phyloP scores from a whole-genome alignment of 2,329 filamentous ascomycete genomes.

The Myotisia sp. region DNA sequence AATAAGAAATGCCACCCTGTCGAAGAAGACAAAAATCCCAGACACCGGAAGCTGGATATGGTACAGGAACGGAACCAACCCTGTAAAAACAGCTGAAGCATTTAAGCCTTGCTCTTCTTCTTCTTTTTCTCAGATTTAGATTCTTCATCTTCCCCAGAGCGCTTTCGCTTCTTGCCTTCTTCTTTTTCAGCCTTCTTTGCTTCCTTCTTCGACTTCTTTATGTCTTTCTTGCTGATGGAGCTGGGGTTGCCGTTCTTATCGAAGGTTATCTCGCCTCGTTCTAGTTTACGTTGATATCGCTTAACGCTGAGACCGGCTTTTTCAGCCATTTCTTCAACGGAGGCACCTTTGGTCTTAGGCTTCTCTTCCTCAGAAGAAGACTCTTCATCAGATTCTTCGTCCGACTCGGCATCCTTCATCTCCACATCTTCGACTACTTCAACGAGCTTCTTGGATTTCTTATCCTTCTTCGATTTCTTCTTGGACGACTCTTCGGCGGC shows the following conservation, averaged over 20 bases:
- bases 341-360: constrained; percentile 12
- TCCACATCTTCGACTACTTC: constrained; percentile 27
- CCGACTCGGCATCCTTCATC: constrained; percentile 29
- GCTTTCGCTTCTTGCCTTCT: constrained; percentile 60
- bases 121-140: constrained; percentile 37
- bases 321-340: constrained; percentile 45
- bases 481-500: constrained; percentile 25
- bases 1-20: constrained; percentile 5
- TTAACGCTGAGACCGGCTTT: constrained; percentile 55
- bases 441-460: constrained; percentile 35
- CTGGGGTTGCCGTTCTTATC: constrained; percentile 50
- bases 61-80: constrained; percentile 23
- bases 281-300: constrained; percentile 67
- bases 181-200: constrained; percentile 41
- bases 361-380: constrained; percentile 17
- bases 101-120: constrained; percentile 45
- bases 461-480: constrained; percentile 31
- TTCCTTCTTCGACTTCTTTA: constrained; percentile 58
- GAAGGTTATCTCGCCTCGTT: constrained; percentile 58
- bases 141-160: constrained; percentile 42
- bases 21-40: constrained; percentile 6
- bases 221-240: constrained; percentile 59
- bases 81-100: constrained; percentile 10
- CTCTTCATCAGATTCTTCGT: constrained; percentile 21
- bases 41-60: constrained; percentile 18